A percentile compares a stretch with the other conserved stretches of the same genome.
Evolutionary conservation across 2,329 filamentous ascomycete species (phyloP).

Genomic region (Aspergillus sp.): DNA sequence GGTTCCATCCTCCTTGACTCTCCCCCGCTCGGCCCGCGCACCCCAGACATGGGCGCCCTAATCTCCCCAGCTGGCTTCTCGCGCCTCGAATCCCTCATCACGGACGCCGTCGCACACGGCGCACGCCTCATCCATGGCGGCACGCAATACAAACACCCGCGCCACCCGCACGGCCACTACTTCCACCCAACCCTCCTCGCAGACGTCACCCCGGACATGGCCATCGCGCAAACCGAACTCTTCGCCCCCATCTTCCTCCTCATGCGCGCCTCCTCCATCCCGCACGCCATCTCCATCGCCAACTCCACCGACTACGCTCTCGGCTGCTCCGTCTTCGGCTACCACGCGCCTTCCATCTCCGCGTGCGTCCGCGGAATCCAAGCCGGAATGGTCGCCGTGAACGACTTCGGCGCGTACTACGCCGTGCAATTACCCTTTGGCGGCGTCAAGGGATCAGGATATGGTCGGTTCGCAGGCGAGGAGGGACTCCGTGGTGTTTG

Average conservation of each 20-base stretch:
- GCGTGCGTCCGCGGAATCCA: conserved; percentile 67
- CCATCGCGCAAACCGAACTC: conserved; percentile 83
- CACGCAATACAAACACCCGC: conserved; percentile 67
- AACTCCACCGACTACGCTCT: conserved; percentile 85
- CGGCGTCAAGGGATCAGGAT: conserved; percentile 83
- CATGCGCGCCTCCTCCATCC: conserved; percentile 68
- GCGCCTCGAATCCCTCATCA: conserved; percentile 73
- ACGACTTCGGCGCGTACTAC: conserved; percentile 93
- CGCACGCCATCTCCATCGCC: conserved; percentile 71
- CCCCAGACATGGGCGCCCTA: conserved; percentile 79
- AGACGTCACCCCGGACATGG: conserved; percentile 85
- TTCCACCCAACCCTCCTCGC: conserved; percentile 87
- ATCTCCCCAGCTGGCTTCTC: conserved; percentile 76
- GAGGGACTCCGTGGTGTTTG: conserved; percentile 83
- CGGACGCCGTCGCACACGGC: conserved; percentile 73
- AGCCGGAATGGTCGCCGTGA: conserved; percentile 89
- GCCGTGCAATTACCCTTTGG: conserved; percentile 94
- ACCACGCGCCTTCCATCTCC: conserved; percentile 61
- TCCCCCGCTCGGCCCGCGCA: conserved; percentile 21
- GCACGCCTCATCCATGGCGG: conserved; percentile 82
- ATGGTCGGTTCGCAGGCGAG: conserved; percentile 87
- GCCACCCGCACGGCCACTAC: conserved; percentile 79
- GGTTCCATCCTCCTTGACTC: conserved; percentile 65
- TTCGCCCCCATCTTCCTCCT: conserved; percentile 89
- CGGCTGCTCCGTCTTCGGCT: conserved; percentile 83